A percentile compares a stretch with the other conserved stretches of the same genome.
phyloP scores from a whole-genome alignment of 805 yeast species.

The Brettanomyces sp. region DNA sequence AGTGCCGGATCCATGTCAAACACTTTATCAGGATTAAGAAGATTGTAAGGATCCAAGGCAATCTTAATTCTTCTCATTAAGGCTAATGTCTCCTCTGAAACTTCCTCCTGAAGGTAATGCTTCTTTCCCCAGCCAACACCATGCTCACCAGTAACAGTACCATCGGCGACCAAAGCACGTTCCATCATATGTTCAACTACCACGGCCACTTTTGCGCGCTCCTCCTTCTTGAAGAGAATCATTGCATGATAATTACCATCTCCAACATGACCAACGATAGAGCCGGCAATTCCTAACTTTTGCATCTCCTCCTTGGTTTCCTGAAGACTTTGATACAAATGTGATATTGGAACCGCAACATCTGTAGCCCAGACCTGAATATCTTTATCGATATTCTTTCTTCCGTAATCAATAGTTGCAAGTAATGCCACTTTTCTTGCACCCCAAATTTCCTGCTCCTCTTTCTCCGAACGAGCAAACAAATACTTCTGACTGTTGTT shows the following conservation, averaged over 20 bases:
- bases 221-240: conserved; percentile 44
- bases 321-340: conserved; percentile 47
- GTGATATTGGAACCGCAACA: conserved; percentile 81
- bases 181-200: conserved; percentile 66
- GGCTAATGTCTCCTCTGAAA: conserved; percentile 57
- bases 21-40: conserved; percentile 76
- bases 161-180: conserved; percentile 58
- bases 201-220: conserved; percentile 37
- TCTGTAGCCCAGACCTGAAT: conserved; percentile 84
- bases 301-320: conserved; percentile 58
- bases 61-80: conserved; percentile 68
- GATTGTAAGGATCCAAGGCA: conserved; percentile 64
- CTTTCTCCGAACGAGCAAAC: conserved; percentile 57
- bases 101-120: conserved; percentile 50
- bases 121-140: conserved; percentile 82
- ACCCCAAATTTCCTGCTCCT: conserved; percentile 68
- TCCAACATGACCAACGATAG: conserved; percentile 82
- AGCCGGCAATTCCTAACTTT: conserved; percentile 46
- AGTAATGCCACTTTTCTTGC: conserved; percentile 75
- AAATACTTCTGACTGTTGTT: conserved; percentile 47
- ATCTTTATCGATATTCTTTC: conserved; percentile 36
- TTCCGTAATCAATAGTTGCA: conserved; percentile 62
- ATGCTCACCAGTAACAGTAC: conserved; percentile 87
- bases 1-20: conserved; percentile 57
- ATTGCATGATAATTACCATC: conserved; percentile 88